Evolutionary conservation across 139 green algal genomes (phyloP).

Genomic region (Chlamydomonas schloesseri): DNA sequence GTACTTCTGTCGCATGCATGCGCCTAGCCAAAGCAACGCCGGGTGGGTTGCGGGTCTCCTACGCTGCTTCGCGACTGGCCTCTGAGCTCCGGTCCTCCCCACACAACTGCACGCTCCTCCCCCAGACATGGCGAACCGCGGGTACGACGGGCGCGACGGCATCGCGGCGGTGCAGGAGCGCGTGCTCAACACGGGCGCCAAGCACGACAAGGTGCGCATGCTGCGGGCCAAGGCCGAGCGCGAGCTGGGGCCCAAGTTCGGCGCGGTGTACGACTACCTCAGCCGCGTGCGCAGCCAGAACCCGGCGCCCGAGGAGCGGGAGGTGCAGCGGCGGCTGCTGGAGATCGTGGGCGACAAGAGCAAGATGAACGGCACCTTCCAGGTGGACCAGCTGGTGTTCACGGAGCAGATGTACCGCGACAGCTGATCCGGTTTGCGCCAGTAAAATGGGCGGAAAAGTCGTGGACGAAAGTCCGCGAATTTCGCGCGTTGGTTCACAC

Average conservation of each 20-base stretch:
- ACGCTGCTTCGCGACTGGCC: too few relatives aligned
- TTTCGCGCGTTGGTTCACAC: too few relatives aligned
- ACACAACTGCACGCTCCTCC: background rate
- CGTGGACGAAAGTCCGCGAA: too few relatives aligned
- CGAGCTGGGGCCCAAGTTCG: constrained; percentile 38
- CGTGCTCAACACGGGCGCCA: constrained; percentile 26
- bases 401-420: constrained; percentile 54
- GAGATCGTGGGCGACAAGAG: constrained; percentile 60
- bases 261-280: constrained; percentile 51
- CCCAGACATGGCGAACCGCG: constrained; percentile 26
- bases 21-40: too few relatives aligned
- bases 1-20: too few relatives aligned
- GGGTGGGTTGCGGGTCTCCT: too few relatives aligned
- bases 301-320: constrained; percentile 20
- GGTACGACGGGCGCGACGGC: constrained; percentile 39
- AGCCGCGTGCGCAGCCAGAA: constrained; percentile 21
- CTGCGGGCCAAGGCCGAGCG: constrained; percentile 17
- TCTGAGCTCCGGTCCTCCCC: too few relatives aligned
- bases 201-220: constrained; percentile 24
- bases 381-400: constrained; percentile 73
- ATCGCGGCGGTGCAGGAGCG: constrained; percentile 34
- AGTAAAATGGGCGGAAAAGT: too few relatives aligned
- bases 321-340: constrained; percentile 54
- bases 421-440: too few relatives aligned
- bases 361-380: constrained; percentile 59